Conservation (phyloP, 306 rosid genomes). For the Pueraria montana region DNA sequence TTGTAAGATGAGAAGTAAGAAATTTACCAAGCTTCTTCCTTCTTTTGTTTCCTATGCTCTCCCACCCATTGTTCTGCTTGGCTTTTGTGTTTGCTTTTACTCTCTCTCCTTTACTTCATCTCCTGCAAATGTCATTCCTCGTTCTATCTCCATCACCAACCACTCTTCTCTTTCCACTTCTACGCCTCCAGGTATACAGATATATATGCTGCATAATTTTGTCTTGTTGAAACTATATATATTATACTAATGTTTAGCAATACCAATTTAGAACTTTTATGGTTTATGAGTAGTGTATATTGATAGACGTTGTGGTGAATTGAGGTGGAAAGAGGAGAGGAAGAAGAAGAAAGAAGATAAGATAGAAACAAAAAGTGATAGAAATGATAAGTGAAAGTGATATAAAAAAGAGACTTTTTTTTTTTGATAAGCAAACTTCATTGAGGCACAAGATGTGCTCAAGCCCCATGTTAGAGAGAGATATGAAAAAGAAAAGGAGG, state of each 20-base stretch:
- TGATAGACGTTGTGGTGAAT: neutral
- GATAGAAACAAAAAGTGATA: too few species aligned
- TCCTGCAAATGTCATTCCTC: neutral
- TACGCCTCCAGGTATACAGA: constrained; percentile 35
- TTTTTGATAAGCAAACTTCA: too few species aligned
- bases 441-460: too few species aligned
- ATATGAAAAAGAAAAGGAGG: too few species aligned
- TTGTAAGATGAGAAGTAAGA: constrained; percentile 47
- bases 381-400: neutral
- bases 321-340: neutral
- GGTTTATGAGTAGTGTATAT: too few species aligned
- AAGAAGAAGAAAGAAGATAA: neutral
- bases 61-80: constrained; percentile 56
- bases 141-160: neutral
- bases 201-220: neutral
- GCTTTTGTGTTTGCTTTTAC: constrained; percentile 56
- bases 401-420: neutral
- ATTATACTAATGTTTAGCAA: neutral
- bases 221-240: neutral
- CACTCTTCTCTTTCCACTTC: constrained; percentile 11
- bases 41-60: constrained; percentile 56
- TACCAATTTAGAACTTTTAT: too few species aligned
- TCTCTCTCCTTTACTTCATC: neutral
- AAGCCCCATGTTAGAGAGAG: too few species aligned
- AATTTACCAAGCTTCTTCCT: constrained; percentile 41